phyloP scores from a whole-genome alignment of 768 basidiomycete species.

The Xerocomus potaroensis region DNA sequence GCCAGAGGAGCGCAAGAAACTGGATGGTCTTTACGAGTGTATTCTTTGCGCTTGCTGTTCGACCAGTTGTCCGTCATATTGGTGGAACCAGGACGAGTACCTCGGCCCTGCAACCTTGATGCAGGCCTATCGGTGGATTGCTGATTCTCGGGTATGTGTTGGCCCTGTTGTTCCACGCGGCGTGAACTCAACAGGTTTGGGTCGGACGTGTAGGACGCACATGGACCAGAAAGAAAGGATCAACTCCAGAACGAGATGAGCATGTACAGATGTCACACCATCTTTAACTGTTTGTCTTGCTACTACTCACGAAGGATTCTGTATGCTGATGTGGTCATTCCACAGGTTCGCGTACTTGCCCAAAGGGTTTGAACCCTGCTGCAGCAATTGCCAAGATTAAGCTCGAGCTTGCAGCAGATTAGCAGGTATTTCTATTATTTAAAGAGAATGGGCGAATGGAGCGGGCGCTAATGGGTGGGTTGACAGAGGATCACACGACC shows the following conservation, averaged over 20 bases:
- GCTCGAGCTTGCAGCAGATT: conserved; percentile 81
- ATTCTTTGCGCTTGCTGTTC: conserved; percentile 98
- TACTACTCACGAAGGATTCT: not conserved
- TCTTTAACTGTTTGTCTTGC: conserved; percentile 78
- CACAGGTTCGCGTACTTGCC: conserved; percentile 87
- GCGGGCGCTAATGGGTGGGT: no score
- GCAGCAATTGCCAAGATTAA: conserved; percentile 92
- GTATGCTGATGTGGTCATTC: not conserved
- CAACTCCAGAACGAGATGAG: conserved; percentile 94
- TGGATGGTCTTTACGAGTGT: conserved; percentile 97
- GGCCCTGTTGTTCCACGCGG: not conserved
- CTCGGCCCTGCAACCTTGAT: conserved; percentile 95
- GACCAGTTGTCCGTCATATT: conserved; percentile 95
- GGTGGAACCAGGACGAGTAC: conserved; percentile 99
- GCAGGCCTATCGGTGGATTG: conserved; percentile 98
- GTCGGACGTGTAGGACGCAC: conserved; percentile 53
- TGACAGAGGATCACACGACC: no score
- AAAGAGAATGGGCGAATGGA: no score
- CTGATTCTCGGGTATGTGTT: conserved; percentile 79
- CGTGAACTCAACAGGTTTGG: not conserved
- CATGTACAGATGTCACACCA: conserved; percentile 97
- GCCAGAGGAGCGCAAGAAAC: conserved; percentile 87
- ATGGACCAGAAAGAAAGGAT: conserved; percentile 79
- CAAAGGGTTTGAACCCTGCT: conserved; percentile 93
- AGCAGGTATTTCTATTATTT: no score